phyloP scores from a whole-genome alignment of 805 yeast species.

The Saturnispora sanitii region DNA sequence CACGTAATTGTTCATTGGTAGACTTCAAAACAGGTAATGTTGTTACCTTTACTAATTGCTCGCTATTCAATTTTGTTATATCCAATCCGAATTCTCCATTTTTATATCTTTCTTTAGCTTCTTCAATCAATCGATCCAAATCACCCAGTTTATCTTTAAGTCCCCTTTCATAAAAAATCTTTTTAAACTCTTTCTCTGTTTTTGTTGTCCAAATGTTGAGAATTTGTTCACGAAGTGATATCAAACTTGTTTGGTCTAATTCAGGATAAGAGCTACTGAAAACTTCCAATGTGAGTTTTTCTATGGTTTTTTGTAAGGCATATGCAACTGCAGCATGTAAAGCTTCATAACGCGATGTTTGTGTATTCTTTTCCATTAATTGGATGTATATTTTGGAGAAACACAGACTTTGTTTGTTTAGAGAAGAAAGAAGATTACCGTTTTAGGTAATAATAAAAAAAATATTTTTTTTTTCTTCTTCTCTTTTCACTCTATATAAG shows the following conservation, averaged over 20 bases:
- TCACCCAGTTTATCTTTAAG: constrained; percentile 35
- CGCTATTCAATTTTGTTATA: constrained; percentile 10
- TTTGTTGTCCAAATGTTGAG: constrained; percentile 34
- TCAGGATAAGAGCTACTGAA: constrained; percentile 37
- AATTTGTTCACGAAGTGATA: constrained; percentile 37
- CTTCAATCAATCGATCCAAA: constrained; percentile 37
- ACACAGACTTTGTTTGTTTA: background rate
- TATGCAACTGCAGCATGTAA: constrained; percentile 28
- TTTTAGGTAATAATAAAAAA: background rate
- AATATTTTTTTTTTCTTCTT: constrained; percentile 1
- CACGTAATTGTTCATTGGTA: constrained; percentile 8
- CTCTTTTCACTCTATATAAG: background rate
- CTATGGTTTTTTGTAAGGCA: constrained; percentile 33
- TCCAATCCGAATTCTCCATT: constrained; percentile 11
- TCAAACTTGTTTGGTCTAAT: constrained; percentile 33
- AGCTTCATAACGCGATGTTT: constrained; percentile 27
- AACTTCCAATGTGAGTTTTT: constrained; percentile 35
- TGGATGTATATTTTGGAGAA: background rate
- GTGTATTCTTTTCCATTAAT: no score
- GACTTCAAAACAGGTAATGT: constrained; percentile 10
- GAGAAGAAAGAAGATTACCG: background rate
- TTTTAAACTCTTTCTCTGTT: constrained; percentile 36
- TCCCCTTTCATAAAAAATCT: constrained; percentile 37
- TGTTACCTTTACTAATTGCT: constrained; percentile 17
- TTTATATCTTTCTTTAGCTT: constrained; percentile 24